Percentiles rank a stretch among this genome's conserved stretches.
These are phyloP conservation scores for Kitagawia praeruptora DNA, from an alignment of 129 eudicot species.

Conservation along the genomic window DNA sequence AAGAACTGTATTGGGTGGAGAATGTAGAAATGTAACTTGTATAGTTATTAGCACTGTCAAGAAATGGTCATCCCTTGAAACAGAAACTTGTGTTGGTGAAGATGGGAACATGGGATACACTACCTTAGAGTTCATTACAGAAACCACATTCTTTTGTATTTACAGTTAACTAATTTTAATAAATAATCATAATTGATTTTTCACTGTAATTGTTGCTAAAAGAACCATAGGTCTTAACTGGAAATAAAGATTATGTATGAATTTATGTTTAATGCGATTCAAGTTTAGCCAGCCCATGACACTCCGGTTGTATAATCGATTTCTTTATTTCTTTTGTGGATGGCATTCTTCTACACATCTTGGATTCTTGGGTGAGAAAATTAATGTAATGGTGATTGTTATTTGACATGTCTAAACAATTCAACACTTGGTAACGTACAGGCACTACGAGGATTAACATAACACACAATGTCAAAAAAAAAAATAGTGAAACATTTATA, in stretches of 20 bases:
- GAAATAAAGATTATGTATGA: neutral
- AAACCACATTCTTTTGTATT: conserved; percentile 43
- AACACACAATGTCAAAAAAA: neutral
- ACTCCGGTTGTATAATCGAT: neutral
- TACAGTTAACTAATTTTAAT: conserved; percentile 5
- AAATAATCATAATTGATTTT: conserved; percentile 24
- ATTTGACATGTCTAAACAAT: neutral
- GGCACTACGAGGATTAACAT: neutral
- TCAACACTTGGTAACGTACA: neutral
- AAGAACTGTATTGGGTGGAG: conserved; percentile 1
- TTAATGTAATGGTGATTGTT: neutral
- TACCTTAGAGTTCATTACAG: conserved; percentile 8
- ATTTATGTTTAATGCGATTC: neutral
- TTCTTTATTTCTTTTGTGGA: neutral
- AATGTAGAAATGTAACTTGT: neutral
- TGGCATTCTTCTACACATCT: neutral
- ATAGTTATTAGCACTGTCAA: neutral
- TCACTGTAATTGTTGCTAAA: conserved; percentile 19
- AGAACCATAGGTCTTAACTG: neutral
- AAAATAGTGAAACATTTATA: neutral
- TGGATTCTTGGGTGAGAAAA: too few species aligned
- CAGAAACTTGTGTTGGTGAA: neutral
- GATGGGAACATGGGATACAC: conserved; percentile 4
- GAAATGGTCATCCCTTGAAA: neutral
- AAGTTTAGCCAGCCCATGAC: too few species aligned